These are phyloP conservation scores for Penicillium sp. DNA, from an alignment of 2,329 filamentous ascomycete species.

Conservation along the genomic window DNA sequence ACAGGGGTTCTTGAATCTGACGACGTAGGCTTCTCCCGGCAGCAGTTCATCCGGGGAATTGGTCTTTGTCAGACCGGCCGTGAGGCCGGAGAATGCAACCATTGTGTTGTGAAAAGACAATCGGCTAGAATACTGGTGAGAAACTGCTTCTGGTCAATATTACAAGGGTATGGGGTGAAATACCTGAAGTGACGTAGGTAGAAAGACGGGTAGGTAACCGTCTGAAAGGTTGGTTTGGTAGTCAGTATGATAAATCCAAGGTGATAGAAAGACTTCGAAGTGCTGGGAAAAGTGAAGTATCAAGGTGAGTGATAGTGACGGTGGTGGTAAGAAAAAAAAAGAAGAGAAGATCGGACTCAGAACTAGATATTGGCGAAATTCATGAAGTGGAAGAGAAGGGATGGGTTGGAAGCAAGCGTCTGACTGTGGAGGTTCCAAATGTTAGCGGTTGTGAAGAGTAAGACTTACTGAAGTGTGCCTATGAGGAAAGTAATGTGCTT, in stretches of 20 bases:
- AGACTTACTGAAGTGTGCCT: not conserved
- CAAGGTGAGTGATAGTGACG: not conserved
- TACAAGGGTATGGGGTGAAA: not conserved
- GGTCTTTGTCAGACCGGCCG: not conserved
- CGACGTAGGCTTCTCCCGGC: conserved; percentile 4
- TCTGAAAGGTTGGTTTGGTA: not conserved
- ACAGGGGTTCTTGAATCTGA: conserved; percentile 13
- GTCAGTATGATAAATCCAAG: not conserved
- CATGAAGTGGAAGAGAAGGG: not conserved
- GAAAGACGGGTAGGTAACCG: not conserved
- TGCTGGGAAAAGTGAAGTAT: not conserved
- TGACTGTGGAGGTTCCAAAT: not conserved
- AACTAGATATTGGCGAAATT: too few species aligned
- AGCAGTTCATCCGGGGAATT: not conserved
- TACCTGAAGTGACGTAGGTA: not conserved
- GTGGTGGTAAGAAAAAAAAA: not conserved
- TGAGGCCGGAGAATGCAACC: not conserved
- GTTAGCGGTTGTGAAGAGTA: not conserved
- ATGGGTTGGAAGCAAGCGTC: not conserved
- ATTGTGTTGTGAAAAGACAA: not conserved
- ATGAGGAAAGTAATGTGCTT: not conserved
- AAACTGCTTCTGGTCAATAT: not conserved
- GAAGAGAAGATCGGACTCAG: not conserved
- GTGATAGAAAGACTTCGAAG: not conserved
- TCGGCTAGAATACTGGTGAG: not conserved